Base-by-base conservation (phyloP, 345 rosid species). In the Gossypium turneri region DNA sequence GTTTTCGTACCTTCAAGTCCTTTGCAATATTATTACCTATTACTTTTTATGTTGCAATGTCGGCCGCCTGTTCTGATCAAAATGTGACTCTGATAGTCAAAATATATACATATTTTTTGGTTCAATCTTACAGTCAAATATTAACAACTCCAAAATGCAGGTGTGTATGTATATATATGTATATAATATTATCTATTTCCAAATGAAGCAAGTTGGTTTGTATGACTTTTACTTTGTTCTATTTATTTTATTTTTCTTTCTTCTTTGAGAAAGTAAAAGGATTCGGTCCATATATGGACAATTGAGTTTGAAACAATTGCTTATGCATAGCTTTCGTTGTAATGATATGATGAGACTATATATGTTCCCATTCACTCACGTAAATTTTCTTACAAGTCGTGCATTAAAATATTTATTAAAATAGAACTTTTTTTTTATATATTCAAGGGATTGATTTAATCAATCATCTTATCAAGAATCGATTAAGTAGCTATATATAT, bases 141-240 rank as follows among this genome's bases (percentile, higher is more conserved):
- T 56, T 13, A 55, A 52, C 61, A 29, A 41, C 38, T 71, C 1
- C 20, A 19, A 20, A 67, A 38, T 34, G 41, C 41, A 34, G 41
- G 41, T 34, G 7, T 34, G 0, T 3, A 29, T 29, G 4, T 34
- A 34, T 34, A 34, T 34, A 34, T 0, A 34, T 29, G 0, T 34
- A 34, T 29, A 29, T 29, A 29, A 4, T 34, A 61, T 22, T 22
- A 22, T 22, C 24, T 38, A 15, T 38, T 50, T 17, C 47, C 12
- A 71, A 62, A 63, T 17, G 20, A 34, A 9, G 56, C 75, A 71
- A 43, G 70, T 70, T 6, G 75, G 20, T 45, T 5, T 34, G 15
- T 51, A 20, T 13, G 70, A 48, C 61, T 27, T 59, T n/a, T 70
- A 55, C 63, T 55, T 55, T 56, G 29, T 38, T 56, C 12, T 67